Evolutionary conservation across 441 rosid species (phyloP).

Genomic region (Geranium incanum): DNA sequence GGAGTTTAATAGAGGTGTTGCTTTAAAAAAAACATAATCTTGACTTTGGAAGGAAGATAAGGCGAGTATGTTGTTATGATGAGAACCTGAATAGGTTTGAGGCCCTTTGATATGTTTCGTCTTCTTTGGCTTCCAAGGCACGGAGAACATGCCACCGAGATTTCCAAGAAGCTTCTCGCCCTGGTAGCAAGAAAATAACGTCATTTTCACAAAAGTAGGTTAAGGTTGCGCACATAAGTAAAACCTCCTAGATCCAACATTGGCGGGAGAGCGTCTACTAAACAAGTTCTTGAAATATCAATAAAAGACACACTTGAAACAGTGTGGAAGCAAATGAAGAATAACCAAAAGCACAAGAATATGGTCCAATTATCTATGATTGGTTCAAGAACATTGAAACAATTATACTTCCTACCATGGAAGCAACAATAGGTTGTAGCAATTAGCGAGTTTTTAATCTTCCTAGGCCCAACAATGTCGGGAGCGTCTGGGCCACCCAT

Average conservation of each 20-base stretch:
- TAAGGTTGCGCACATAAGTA: background rate
- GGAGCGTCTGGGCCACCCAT: too few species aligned
- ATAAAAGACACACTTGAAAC: background rate
- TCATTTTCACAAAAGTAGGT: background rate
- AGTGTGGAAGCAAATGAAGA: background rate
- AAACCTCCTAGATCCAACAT: background rate
- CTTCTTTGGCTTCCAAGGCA: constrained; percentile 71
- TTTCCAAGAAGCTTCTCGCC: constrained; percentile 55
- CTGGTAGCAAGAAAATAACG: constrained; percentile 20
- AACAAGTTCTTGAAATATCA: background rate
- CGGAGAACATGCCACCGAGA: constrained; percentile 72
- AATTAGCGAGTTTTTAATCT: background rate
- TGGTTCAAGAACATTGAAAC: background rate
- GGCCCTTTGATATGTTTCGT: constrained; percentile 49
- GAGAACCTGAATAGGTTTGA: constrained; percentile 34
- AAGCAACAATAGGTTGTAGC: too few species aligned
- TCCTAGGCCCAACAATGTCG: background rate
- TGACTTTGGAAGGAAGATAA: too few species aligned
- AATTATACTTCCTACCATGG: too few species aligned
- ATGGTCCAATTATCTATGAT: background rate
- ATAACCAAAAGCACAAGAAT: background rate
- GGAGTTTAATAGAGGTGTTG: too few species aligned
- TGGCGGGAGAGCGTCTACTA: background rate
- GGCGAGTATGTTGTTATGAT: background rate
- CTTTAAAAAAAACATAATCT: too few species aligned